Base-by-base conservation (phyloP, 495 filamentous ascomycete genomes). In the Copromyces sp. region DNA sequence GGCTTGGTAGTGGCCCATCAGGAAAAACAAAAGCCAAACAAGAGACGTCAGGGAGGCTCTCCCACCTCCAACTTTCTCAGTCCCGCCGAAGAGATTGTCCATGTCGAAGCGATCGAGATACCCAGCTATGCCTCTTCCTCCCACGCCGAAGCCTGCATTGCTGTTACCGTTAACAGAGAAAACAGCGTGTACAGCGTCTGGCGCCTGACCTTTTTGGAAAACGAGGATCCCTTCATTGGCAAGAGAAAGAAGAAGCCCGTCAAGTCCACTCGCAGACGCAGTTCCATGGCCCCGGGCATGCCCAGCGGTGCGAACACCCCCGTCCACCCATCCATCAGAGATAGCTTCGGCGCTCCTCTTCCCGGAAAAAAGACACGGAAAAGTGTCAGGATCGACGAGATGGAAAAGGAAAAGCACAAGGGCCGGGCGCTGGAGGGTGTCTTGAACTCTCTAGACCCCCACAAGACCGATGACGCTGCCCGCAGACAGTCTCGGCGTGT, bases 291-390 rank as follows among this genome's bases (percentile, higher is more conserved):
- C 16, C 92, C 90, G n/a, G 90, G 89, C 17, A 83, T 93, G 71
- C 84, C 87, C 9, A 94, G 92, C 71, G 95, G 94, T 47, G 86
- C 92, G 9, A 92, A 89, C 2, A 98, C 95, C 0, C 95, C 95
- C 20, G 82, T 91, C 39, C 88, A 87, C 47, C 73, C 83, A 24
- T 82, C 80, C 17, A 82, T 84, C 70, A 83, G 85, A 70, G 87
- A 87, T 69, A 85, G 82, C 73, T 83, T 85, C 29, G 83, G 84
- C 68, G 85, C 81, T 0, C 85, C 83, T 9, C 77, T 83, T 0
- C 84, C 83, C 4, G 82, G 81, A 8, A 83, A 84, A 70, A 82
- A 82, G 68, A 75, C 81, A 39, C 83, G 81, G 37, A 84, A 84
- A 69, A 83, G 81, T 39, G 83, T 78, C 39, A 80, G 72, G 72